These are phyloP conservation scores for Talaromyces funiculosus DNA, from an alignment of 2,329 filamentous ascomycete genomes.

Conservation along the genomic window DNA sequence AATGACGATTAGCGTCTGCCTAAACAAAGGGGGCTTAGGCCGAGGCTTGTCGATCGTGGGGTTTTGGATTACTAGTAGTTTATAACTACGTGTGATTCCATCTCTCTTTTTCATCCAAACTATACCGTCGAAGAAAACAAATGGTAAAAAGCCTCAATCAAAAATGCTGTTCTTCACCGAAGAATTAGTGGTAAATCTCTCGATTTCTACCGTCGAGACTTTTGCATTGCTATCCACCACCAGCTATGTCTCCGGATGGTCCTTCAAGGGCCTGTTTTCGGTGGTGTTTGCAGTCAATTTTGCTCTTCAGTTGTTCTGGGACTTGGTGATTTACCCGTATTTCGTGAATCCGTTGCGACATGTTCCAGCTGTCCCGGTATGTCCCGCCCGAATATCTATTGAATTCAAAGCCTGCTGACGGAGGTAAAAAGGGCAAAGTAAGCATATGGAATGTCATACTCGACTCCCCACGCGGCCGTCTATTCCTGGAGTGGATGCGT, in stretches of 20 bases:
- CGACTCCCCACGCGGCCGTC: conserved; percentile 28
- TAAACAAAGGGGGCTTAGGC: not conserved
- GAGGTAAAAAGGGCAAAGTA: conserved; percentile 21
- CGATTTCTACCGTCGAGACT: conserved; percentile 24
- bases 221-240: conserved; percentile 21
- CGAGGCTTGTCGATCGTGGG: not conserved
- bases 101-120: not conserved
- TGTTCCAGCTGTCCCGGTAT: conserved; percentile 43
- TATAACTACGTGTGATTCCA: not conserved
- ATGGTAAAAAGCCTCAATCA: not conserved
- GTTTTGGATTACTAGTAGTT: not conserved
- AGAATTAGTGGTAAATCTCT: conserved; percentile 16
- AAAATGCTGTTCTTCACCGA: conserved; percentile 13
- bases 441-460: conserved; percentile 27
- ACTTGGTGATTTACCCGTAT: conserved; percentile 45
- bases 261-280: conserved; percentile 22
- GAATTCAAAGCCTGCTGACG: not conserved
- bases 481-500: conserved; percentile 44
- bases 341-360: conserved; percentile 48
- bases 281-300: conserved; percentile 23
- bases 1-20: not conserved
- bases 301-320: conserved; percentile 29
- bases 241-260: conserved; percentile 19
- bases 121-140: not conserved
- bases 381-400: conserved; percentile 13